Base-by-base conservation (phyloP, 768 basidiomycete genomes). In the Mycena galericulata region DNA sequence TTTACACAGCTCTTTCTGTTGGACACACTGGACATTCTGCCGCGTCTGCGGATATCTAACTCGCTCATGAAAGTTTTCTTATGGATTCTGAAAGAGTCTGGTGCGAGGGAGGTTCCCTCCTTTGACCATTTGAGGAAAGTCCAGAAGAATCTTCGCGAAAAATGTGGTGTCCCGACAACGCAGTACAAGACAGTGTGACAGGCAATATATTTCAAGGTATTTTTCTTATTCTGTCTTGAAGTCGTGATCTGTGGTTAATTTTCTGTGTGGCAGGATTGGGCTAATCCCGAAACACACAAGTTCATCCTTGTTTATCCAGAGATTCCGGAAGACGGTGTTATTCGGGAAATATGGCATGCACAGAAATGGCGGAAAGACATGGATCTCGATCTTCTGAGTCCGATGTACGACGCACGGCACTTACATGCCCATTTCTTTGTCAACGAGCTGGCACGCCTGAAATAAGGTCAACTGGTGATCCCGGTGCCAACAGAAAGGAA, bases 301-400 rank as follows among this genome's bases (percentile, higher is more conserved):
- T 67, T 78, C n/a, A 73, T 81, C 18, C 72, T 63, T 6, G 64
- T 72, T 2, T 80, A 80, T 68, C 78, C 79, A 4, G 75, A 75
- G 3, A 75, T 80, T 34, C 68, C 75, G 1, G 55, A n/a, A 2
- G 57, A 76, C 50, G 74, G 77, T 1, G 38, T 76, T 8, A 72
- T 80, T 15, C 77, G 75, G 5, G 79, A 80, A 56, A 74, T 79
- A 36, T 36, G 34, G 34, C 34, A 36, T 36, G n/a, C n/a, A n/a
- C n/a, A n/a, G 18, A 78, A 78, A 55, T 80, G 79, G 79, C 65
- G 72, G 12, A 59, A 67, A 4, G n/a, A 58, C 26, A 41, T 67
- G 58, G 58, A 67, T 10, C 32, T 77, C 12, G 76, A 79, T 40
- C 26, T 27, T n/a, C 54, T 70, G 24, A 70, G 51, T 30, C 65